Evolutionary conservation across 2,329 filamentous ascomycete genomes (phyloP).

Genomic region (Tetracladium maxilliforme): DNA sequence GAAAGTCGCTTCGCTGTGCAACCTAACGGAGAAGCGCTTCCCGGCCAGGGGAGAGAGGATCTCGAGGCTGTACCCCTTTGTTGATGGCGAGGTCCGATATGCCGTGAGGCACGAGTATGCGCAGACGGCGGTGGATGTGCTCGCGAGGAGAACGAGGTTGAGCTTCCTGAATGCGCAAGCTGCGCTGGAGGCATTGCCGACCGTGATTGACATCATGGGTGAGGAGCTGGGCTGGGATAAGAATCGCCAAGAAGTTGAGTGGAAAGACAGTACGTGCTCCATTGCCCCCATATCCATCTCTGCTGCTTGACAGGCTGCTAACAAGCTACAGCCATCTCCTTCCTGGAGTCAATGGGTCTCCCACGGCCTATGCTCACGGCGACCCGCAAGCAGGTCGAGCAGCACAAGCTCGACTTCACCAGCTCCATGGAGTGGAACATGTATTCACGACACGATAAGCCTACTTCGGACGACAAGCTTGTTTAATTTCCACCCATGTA

Average conservation of each 20-base stretch:
- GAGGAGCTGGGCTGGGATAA: conserved; percentile 69
- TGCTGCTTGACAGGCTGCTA: conserved; percentile 1
- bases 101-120: conserved; percentile 83
- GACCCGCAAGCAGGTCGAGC: conserved; percentile 45
- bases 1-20: conserved; percentile 72
- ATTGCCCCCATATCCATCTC: conserved; percentile 3
- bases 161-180: conserved; percentile 90
- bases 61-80: conserved; percentile 69
- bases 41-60: conserved; percentile 73
- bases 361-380: conserved; percentile 41
- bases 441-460: conserved; percentile 45
- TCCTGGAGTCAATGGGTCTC: conserved; percentile 52
- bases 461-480: conserved; percentile 17
- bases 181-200: conserved; percentile 70
- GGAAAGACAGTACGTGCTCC: conserved; percentile 50
- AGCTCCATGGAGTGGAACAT: conserved; percentile 43
- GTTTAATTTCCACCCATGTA: no score
- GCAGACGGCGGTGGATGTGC: conserved; percentile 76
- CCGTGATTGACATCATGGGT: conserved; percentile 78
- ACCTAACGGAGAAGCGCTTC: conserved; percentile 64
- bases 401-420: conserved; percentile 41
- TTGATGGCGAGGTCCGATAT: conserved; percentile 85
- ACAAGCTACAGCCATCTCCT: conserved; percentile 32
- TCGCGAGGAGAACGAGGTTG: conserved; percentile 71
- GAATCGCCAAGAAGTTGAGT: conserved; percentile 62